These are phyloP conservation scores for Fusarium ramigenum DNA, from an alignment of 2,329 filamentous ascomycete genomes.

Conservation along the genomic window DNA sequence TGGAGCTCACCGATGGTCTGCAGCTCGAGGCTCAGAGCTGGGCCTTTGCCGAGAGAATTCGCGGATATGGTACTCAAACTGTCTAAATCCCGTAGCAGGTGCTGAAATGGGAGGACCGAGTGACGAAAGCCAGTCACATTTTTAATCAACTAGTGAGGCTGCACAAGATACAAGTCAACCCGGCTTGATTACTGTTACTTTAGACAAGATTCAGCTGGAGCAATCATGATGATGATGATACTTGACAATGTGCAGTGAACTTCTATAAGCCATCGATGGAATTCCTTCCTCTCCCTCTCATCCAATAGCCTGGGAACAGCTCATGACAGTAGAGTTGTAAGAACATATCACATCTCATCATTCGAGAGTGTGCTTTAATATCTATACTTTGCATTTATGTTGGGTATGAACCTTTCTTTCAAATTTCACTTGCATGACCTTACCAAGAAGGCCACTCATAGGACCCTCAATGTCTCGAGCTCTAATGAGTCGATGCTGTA, in stretches of 20 bases:
- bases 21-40: slow-evolving; percentile 96
- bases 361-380: not conserved
- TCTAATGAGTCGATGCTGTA: not conserved
- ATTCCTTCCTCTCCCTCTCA: not conserved
- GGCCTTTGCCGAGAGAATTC: slow-evolving; percentile 96
- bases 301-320: not conserved
- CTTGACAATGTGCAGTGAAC: not conserved
- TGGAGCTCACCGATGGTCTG: slow-evolving; percentile 85
- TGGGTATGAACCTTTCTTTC: not conserved
- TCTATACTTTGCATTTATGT: not conserved
- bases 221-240: slow-evolving; percentile 6
- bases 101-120: not conserved
- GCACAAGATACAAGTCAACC: slow-evolving; percentile 7
- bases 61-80: slow-evolving; percentile 90
- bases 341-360: slow-evolving; percentile 1
- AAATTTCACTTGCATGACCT: not conserved
- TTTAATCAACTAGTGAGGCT: slow-evolving; percentile 15
- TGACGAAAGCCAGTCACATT: slow-evolving; percentile 2
- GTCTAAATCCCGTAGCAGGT: slow-evolving; percentile 52
- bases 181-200: slow-evolving; percentile 2
- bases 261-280: not conserved
- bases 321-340: not conserved
- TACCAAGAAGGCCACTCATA: no score
- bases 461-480: not conserved
- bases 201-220: not conserved